A percentile compares a stretch with the other conserved stretches of the same genome.
These are phyloP conservation scores for Pseudogymnoascus sp. DNA, from an alignment of 2,329 filamentous ascomycete genomes.

Conservation along the genomic window DNA sequence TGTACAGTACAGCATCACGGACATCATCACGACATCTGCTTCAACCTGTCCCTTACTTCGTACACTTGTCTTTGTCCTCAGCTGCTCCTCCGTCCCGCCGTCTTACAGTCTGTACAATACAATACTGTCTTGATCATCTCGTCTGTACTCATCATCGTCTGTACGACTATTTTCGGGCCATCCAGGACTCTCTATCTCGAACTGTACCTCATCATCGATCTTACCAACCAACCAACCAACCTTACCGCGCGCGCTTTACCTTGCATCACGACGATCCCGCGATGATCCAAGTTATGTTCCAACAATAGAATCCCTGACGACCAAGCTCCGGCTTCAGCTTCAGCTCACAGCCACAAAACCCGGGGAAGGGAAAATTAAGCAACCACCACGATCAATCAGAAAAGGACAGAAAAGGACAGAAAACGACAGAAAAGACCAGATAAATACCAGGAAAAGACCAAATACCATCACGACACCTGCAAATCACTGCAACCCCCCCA, in stretches of 20 bases:
- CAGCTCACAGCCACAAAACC: not conserved
- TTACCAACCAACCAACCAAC: not conserved
- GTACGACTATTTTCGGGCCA: constrained; percentile 1
- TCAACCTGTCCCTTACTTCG: not conserved
- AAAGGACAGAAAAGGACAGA: not conserved
- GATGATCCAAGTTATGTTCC: not conserved
- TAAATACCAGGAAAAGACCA: not conserved
- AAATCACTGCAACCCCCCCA: not conserved
- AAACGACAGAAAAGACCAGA: not conserved
- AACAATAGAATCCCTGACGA: not conserved
- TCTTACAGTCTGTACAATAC: not conserved
- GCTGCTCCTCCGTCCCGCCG: not conserved
- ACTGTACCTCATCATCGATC: not conserved
- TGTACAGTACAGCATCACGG: not conserved
- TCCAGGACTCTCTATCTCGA: not conserved
- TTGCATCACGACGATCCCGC: not conserved
- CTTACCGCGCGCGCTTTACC: not conserved
- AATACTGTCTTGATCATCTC: not conserved
- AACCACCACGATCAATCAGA: not conserved
- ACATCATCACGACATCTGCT: not conserved
- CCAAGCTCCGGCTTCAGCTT: not conserved
- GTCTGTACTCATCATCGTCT: not conserved
- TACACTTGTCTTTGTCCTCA: not conserved
- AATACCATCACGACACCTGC: not conserved
- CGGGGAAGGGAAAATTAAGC: not conserved